Conservation (phyloP, 139 green algal species). For the Chlorella vulgaris region DNA sequence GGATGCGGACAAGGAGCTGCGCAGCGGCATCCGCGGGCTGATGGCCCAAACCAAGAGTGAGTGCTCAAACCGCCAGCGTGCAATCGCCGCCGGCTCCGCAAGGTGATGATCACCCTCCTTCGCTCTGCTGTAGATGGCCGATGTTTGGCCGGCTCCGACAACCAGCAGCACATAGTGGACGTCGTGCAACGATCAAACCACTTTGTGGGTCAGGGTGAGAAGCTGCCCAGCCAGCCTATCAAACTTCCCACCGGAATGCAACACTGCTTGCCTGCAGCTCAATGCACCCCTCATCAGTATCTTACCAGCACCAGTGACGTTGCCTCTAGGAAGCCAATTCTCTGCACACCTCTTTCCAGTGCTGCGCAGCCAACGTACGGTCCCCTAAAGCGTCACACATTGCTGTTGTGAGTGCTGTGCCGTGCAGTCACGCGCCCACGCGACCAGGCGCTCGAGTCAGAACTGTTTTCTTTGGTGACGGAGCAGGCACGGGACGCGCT, state of each 20-base stretch:
- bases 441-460: slow-evolving; percentile 65
- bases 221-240: not conserved
- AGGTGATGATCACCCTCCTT: no score
- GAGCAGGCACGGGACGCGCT: slow-evolving; percentile 43
- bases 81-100: not conserved
- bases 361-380: no score
- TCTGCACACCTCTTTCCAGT: no score
- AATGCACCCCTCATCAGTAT: not conserved
- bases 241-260: slow-evolving; percentile 7
- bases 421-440: slow-evolving; percentile 47
- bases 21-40: not conserved
- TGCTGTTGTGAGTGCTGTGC: no score
- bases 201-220: slow-evolving; percentile 17
- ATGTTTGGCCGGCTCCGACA: slow-evolving; percentile 22
- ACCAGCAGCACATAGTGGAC: slow-evolving; percentile 5
- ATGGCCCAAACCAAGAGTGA: slow-evolving; percentile 13
- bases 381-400: no score
- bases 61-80: not conserved
- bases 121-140: slow-evolving; percentile 18
- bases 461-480: slow-evolving; percentile 60
- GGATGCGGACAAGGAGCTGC: slow-evolving; percentile 19
- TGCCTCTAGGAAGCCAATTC: no score
- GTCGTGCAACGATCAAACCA: slow-evolving; percentile 18
- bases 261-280: not conserved
- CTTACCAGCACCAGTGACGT: no score